Evolutionary conservation across 176 grass and related monocot genomes (phyloP).

Genomic region (Ensete glaucum): DNA sequence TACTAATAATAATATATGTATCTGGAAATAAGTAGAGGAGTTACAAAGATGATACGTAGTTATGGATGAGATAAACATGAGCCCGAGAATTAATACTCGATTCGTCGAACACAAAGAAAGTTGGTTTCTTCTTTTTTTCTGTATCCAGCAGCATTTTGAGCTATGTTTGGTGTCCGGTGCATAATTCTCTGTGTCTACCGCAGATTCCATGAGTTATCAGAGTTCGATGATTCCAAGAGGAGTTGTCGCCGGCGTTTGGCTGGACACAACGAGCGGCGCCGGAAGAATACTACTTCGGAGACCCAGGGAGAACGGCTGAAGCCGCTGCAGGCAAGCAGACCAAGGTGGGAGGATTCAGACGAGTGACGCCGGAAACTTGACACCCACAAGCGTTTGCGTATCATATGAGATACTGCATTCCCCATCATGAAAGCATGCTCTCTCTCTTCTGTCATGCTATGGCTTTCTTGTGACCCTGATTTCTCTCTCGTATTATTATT

Average conservation of each 20-base stretch:
- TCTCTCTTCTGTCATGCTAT: conserved; percentile 98
- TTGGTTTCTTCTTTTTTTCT: too few species aligned
- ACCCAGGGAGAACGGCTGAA: conserved; percentile 30
- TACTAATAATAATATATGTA: too few species aligned
- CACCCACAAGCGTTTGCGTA: conserved; percentile 51
- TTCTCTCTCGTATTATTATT: neutral
- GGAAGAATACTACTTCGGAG: conserved; percentile 56
- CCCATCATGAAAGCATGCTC: conserved; percentile 55
- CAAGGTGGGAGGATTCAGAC: conserved; percentile 34
- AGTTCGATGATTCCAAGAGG: conserved; percentile 70
- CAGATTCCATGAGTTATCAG: conserved; percentile 87
- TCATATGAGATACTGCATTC: conserved; percentile 39
- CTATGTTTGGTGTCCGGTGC: neutral
- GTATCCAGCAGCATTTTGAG: too few species aligned
- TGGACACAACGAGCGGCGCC: conserved; percentile 85
- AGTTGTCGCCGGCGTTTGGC: conserved; percentile 87
- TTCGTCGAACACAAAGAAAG: too few species aligned
- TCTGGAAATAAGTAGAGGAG: too few species aligned
- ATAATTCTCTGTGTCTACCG: neutral
- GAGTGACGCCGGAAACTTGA: conserved; percentile 30
- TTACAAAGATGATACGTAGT: too few species aligned
- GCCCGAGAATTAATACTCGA: too few species aligned
- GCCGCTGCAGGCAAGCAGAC: conserved; percentile 33
- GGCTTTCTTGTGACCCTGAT: neutral
- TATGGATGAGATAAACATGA: too few species aligned